Conservation (phyloP, 2,329 filamentous ascomycete species). For the Phaeoacremonium minimum region DNA sequence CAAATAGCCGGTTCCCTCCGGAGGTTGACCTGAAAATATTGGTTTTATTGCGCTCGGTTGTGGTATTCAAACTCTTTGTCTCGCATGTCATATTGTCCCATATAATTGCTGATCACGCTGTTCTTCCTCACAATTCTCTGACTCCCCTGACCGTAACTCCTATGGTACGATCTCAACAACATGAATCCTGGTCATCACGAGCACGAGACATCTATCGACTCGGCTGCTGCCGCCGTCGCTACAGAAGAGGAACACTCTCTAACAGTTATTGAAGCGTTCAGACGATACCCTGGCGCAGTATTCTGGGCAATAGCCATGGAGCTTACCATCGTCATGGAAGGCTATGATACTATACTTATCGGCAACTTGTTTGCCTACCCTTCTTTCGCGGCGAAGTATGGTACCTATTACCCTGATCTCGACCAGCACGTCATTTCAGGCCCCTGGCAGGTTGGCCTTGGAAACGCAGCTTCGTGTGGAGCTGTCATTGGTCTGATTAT, state of each 20-base stretch:
- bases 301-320: constrained; percentile 11
- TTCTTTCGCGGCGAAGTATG: constrained; percentile 22
- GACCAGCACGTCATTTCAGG: constrained; percentile 22
- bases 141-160: too few species aligned
- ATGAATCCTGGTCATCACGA: too few species aligned
- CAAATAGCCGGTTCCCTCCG: too few species aligned
- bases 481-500: constrained; percentile 34
- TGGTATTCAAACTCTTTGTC: too few species aligned
- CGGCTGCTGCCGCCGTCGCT: too few species aligned
- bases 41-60: too few species aligned
- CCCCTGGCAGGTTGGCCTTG: constrained; percentile 32
- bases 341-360: constrained; percentile 26
- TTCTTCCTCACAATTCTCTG: too few species aligned
- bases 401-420: constrained; percentile 20
- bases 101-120: too few species aligned
- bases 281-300: constrained; percentile 18
- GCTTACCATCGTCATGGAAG: constrained; percentile 12
- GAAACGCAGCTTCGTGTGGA: constrained; percentile 17
- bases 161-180: too few species aligned
- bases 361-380: constrained; percentile 25
- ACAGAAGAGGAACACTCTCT: neutral
- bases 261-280: constrained; percentile 12
- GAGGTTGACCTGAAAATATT: too few species aligned
- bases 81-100: too few species aligned
- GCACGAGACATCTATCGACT: too few species aligned